Evolutionary conservation across 139 green algal species (phyloP), one percentile per base, ranked within the genome.

Genomic region (Chlamydomonas schloesseri): DNA sequence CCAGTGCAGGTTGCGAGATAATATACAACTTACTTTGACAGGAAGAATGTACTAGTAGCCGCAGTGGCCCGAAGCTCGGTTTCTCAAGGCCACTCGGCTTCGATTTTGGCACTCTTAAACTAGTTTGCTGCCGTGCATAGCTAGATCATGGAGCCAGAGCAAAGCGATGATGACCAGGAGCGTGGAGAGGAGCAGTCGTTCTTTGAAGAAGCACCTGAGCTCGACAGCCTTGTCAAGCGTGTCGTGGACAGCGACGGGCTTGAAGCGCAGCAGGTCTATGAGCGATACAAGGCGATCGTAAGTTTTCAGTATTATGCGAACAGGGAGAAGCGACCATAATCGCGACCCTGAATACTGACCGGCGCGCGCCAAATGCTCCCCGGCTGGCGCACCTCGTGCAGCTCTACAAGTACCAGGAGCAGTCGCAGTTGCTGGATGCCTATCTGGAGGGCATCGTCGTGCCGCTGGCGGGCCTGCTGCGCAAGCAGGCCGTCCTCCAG

Each of bases 361-460:
- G 24, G 62, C 62, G 6, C 4, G 29, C 4, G 5, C n/a, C 62
- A 9, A 13, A 42, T 24, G 69, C 23, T 31, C 33, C 24, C n/a
- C n/a, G n/a, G n/a, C n/a, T n/a, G n/a, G n/a, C n/a, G n/a, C n/a
- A n/a, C n/a, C n/a, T n/a, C n/a, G 64, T 42, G 73, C 93, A 98
- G 95, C 89, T 99, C 17, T 93, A 90, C 80, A 96, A 97, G 88
- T 99, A 99, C 87, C 96, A 98, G 75, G 97, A 99, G 93, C 95
- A 99, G 77, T 88, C 96, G 14, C 94, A 99, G 91, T 92, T 99
- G 65, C 93, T 99, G 62, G 98, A 99, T 84, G 93, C 95, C 2
- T 90, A 95, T 60, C 89, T 99, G 73, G 95, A 98, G 86, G 76
- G 47, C 29, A 88, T 99, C 23, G 87, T 99, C 9, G 60, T 77